A percentile compares a stretch with the other conserved stretches of the same genome.
Evolutionary conservation across 176 grass and related monocot species (phyloP).

Genomic region (Stipa capillata): DNA sequence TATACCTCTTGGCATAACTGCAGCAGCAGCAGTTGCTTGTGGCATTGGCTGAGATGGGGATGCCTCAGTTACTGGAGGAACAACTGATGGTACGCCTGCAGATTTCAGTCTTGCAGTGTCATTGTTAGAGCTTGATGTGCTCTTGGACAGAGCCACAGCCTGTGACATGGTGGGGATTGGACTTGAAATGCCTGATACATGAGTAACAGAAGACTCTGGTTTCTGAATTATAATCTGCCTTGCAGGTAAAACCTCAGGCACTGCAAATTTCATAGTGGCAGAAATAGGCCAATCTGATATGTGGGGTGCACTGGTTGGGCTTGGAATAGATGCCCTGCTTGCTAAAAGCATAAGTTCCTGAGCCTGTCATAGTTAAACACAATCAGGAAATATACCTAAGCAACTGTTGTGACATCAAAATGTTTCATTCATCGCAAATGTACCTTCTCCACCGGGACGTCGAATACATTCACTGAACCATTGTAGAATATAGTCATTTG

Average conservation of each 20-base stretch:
- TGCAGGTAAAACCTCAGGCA: constrained; percentile 28
- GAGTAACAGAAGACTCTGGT: constrained; percentile 15
- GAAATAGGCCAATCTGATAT: constrained; percentile 10
- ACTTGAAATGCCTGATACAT: constrained; percentile 26
- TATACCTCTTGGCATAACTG: constrained; percentile 63
- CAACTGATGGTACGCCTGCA: neutral
- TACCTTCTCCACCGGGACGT: constrained; percentile 68
- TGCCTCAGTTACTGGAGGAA: constrained; percentile 24
- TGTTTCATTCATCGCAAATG: neutral
- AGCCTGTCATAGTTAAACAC: constrained; percentile 34
- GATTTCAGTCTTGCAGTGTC: constrained; percentile 24
- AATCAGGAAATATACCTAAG: constrained; percentile 11
- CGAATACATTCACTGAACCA: constrained; percentile 69
- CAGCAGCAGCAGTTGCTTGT: constrained; percentile 17
- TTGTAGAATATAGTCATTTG: constrained; percentile 87
- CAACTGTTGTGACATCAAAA: neutral
- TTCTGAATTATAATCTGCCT: constrained; percentile 24
- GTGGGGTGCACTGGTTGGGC: neutral
- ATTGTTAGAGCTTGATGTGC: constrained; percentile 37
- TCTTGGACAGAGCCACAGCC: constrained; percentile 11
- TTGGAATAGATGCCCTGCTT: constrained; percentile 44
- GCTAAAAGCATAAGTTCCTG: constrained; percentile 69
- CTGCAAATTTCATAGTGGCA: constrained; percentile 17
- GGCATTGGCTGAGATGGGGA: constrained; percentile 13
- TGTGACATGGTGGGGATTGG: constrained; percentile 22